Evolutionary conservation across 148 eudicot genomes (phyloP).

Genomic region (Polygonum maritimum): DNA sequence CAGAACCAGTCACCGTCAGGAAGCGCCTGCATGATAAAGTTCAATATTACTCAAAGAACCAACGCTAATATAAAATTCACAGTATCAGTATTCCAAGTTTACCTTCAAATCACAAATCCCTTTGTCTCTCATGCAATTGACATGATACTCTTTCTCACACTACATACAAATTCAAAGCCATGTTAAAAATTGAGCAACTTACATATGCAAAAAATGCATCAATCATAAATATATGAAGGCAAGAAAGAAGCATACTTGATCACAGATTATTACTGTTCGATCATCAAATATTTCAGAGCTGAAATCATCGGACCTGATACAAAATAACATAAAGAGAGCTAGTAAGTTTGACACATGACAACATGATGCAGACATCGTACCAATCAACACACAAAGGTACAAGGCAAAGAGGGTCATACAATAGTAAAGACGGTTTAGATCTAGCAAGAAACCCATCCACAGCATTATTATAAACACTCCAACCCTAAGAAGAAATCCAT

Average conservation of each 20-base stretch:
- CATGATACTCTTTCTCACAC: slow-evolving; percentile 98
- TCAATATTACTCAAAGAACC: not conserved
- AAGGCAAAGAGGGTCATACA: not conserved
- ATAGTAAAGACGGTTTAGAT: not conserved
- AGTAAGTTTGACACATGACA: slow-evolving; percentile 3
- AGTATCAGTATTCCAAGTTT: slow-evolving; percentile 12
- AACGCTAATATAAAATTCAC: not conserved
- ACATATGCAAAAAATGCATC: not conserved
- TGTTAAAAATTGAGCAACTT: not conserved
- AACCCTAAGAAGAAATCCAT: not conserved
- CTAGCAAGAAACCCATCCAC: not conserved
- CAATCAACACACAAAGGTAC: not conserved
- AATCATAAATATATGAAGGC: not conserved
- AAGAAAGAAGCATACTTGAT: slow-evolving; percentile 48
- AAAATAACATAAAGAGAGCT: slow-evolving; percentile 2
- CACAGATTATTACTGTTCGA: slow-evolving; percentile 81
- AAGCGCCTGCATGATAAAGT: slow-evolving; percentile 49
- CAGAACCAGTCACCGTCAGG: slow-evolving; percentile 91
- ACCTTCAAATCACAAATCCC: slow-evolving; percentile 80
- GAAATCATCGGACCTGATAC: slow-evolving; percentile 63
- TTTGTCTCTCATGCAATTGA: slow-evolving; percentile 69
- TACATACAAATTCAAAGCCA: slow-evolving; percentile 17
- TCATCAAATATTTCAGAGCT: slow-evolving; percentile 83
- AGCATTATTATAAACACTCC: not conserved
- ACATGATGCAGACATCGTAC: not conserved